phyloP scores from a whole-genome alignment of 202 grass and related monocot genomes.

The Zizania palustris region DNA sequence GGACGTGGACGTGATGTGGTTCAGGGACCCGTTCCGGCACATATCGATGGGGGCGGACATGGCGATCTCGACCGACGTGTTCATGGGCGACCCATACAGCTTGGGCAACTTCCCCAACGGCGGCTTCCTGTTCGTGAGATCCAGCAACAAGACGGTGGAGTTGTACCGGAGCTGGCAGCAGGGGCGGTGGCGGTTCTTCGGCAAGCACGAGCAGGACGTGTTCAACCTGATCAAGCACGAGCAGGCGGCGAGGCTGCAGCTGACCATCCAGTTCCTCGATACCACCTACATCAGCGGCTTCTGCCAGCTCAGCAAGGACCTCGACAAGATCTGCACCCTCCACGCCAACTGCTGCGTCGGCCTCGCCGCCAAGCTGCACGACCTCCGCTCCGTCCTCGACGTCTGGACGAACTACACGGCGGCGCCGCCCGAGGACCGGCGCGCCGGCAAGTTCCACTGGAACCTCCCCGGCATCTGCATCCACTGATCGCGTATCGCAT shows the following conservation, averaged over 20 bases:
- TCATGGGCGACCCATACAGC: constrained; percentile 62
- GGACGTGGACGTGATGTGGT: constrained; percentile 92
- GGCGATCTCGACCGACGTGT: constrained; percentile 70
- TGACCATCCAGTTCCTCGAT: constrained; percentile 76
- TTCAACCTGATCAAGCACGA: constrained; percentile 81
- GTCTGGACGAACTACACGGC: constrained; percentile 78
- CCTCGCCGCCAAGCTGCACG: constrained; percentile 57
- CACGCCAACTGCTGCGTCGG: constrained; percentile 84
- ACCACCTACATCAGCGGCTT: constrained; percentile 67
- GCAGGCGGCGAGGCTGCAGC: constrained; percentile 27
- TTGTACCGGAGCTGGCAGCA: constrained; percentile 72
- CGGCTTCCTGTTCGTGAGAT: constrained; percentile 73
- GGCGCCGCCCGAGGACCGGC: constrained; percentile 43
- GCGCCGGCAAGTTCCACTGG: constrained; percentile 66
- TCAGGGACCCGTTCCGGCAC: constrained; percentile 73
- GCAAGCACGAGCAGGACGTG: constrained; percentile 73
- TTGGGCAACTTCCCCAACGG: constrained; percentile 73
- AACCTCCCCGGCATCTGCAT: constrained; percentile 76
- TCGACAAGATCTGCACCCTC: constrained; percentile 80
- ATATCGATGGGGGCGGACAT: constrained; percentile 57
- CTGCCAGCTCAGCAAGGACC: constrained; percentile 81
- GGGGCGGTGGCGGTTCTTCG: constrained; percentile 46
- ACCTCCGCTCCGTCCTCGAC: constrained; percentile 47
- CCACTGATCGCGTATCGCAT: constrained; percentile 33
- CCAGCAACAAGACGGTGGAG: constrained; percentile 60